phyloP scores from a whole-genome alignment of 2,329 filamentous ascomycete genomes.

The Harringtonia aguacate region DNA sequence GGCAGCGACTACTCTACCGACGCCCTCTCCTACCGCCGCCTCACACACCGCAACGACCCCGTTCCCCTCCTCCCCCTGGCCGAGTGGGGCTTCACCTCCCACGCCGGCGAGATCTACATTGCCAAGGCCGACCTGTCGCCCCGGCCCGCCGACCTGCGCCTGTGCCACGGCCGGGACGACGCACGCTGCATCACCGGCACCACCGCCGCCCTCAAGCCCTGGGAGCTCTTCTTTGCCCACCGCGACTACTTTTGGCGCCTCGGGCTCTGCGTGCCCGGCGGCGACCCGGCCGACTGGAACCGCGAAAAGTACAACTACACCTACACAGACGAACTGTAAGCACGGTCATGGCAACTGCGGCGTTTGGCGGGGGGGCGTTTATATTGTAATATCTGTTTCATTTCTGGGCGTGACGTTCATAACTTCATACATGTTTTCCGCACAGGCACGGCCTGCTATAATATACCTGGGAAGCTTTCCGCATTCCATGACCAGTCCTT shows the following conservation, averaged over 20 bases:
- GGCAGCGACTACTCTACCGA: background rate
- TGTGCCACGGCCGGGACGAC: constrained; percentile 66
- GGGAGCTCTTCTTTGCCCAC: constrained; percentile 89
- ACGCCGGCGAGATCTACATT: constrained; percentile 84
- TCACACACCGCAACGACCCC: constrained; percentile 81
- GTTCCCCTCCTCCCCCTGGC: constrained; percentile 75
- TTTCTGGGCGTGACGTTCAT: too few species aligned
- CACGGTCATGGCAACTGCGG: too few species aligned
- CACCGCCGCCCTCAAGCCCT: constrained; percentile 59
- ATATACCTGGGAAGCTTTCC: too few species aligned
- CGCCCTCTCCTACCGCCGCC: constrained; percentile 50
- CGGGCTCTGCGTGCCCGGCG: constrained; percentile 77
- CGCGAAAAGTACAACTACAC: constrained; percentile 34
- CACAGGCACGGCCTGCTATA: too few species aligned
- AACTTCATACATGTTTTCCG: too few species aligned
- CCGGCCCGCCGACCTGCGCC: constrained; percentile 51
- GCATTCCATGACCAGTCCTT: too few species aligned
- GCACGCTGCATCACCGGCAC: constrained; percentile 57
- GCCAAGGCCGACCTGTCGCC: constrained; percentile 60
- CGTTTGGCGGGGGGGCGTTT: too few species aligned
- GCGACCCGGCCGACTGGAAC: constrained; percentile 59
- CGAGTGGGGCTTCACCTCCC: constrained; percentile 81
- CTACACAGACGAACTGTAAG: constrained; percentile 6
- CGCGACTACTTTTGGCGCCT: constrained; percentile 94
- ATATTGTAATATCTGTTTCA: too few species aligned